Evolutionary conservation across 1,284 basidiomycete genomes (phyloP).

Genomic region (Neotropicomus parvogracilis): DNA sequence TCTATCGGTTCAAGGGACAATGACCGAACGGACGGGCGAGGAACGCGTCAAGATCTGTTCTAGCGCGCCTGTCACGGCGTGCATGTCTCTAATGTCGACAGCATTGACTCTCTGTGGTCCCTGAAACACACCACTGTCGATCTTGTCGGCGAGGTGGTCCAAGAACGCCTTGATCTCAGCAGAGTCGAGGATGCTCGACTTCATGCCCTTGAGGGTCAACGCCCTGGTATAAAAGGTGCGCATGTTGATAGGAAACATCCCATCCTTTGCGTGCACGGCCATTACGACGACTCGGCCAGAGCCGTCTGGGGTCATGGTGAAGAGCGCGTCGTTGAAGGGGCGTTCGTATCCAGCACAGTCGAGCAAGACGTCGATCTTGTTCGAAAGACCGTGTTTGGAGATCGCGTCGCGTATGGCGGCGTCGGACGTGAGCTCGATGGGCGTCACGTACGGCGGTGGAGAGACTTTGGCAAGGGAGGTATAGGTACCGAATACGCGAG

Average conservation of each 20-base stretch:
- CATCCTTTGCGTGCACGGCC: conserved; percentile 35
- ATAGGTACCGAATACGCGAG: conserved; percentile 35
- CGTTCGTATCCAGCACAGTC: conserved; percentile 35
- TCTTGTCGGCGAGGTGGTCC: conserved; percentile 30
- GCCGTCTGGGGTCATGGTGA: conserved; percentile 33
- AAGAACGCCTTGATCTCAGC: conserved; percentile 30
- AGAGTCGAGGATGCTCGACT: conserved; percentile 25
- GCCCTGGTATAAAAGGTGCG: conserved; percentile 34
- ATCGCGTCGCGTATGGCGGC: conserved; percentile 32
- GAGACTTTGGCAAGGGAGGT: conserved; percentile 27
- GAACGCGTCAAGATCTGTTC: conserved; percentile 27
- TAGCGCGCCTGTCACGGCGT: conserved; percentile 21
- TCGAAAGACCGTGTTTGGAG: conserved; percentile 24
- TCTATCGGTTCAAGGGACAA: conserved; percentile 19
- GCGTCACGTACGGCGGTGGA: conserved; percentile 29
- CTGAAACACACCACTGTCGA: conserved; percentile 27
- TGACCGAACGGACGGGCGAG: conserved; percentile 30
- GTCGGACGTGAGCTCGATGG: conserved; percentile 31
- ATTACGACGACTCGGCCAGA: conserved; percentile 34
- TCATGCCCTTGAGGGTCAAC: conserved; percentile 33
- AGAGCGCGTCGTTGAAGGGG: conserved; percentile 34
- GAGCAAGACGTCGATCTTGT: conserved; percentile 34
- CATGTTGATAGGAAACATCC: conserved; percentile 29
- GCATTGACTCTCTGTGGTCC: conserved; percentile 27
- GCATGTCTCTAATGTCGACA: conserved; percentile 22